Evolutionary conservation across 2,329 filamentous ascomycete genomes (phyloP).

Genomic region (Cryphonectria naterciae): DNA sequence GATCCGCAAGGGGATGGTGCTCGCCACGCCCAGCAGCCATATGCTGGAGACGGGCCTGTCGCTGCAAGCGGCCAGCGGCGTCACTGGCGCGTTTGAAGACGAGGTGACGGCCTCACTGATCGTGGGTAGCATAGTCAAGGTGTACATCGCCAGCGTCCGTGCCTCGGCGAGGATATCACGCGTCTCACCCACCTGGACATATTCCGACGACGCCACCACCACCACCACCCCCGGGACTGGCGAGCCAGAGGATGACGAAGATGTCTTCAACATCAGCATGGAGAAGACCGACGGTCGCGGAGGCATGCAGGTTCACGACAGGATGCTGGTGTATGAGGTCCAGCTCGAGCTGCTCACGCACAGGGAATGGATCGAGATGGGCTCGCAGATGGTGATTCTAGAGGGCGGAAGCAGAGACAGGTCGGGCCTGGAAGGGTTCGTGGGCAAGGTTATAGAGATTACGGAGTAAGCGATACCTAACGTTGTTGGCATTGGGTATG

Average conservation of each 20-base stretch:
- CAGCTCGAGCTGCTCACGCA: slow-evolving; percentile 70
- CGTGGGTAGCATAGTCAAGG: slow-evolving; percentile 72
- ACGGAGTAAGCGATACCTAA: slow-evolving; percentile 48
- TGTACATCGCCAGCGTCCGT: slow-evolving; percentile 86
- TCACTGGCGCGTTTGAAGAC: slow-evolving; percentile 73
- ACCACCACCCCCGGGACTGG: slow-evolving; percentile 31
- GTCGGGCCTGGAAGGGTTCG: slow-evolving; percentile 71
- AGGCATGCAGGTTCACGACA: slow-evolving; percentile 34
- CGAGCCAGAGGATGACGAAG: slow-evolving; percentile 48
- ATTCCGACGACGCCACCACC: slow-evolving; percentile 32
- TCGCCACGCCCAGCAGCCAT: slow-evolving; percentile 65
- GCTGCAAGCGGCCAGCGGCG: slow-evolving; percentile 67
- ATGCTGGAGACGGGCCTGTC: slow-evolving; percentile 60
- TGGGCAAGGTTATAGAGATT: slow-evolving; percentile 69
- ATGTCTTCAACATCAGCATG: slow-evolving; percentile 63
- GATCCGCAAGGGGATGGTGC: slow-evolving; percentile 81
- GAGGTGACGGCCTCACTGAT: slow-evolving; percentile 65
- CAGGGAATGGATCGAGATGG: slow-evolving; percentile 75
- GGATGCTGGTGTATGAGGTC: slow-evolving; percentile 53
- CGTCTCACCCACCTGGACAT: slow-evolving; percentile 43
- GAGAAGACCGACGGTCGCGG: slow-evolving; percentile 42
- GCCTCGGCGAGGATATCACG: slow-evolving; percentile 76
- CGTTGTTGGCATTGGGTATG: background rate
- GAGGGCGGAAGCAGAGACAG: slow-evolving; percentile 71
- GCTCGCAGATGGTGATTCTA: slow-evolving; percentile 70